Evolutionary conservation across 176 grass and related monocot species (phyloP).

Genomic region (Bromus sterilis): DNA sequence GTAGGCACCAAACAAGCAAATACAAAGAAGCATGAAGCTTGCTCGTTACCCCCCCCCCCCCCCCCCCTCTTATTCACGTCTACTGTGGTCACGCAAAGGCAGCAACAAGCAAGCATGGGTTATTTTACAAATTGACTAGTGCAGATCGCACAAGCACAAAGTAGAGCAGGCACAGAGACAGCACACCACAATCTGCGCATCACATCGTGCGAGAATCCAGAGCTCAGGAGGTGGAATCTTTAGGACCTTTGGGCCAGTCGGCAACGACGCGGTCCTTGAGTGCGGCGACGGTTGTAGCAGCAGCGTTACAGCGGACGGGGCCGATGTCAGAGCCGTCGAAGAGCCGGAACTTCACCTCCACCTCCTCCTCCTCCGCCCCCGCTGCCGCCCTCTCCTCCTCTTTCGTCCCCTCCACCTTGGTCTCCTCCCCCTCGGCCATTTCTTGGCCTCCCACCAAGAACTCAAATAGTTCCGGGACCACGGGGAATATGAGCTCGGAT

Average conservation of each 20-base stretch:
- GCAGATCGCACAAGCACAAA: slow-evolving; percentile 1
- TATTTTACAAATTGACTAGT: slow-evolving; percentile 16
- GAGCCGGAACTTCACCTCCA: slow-evolving; percentile 66
- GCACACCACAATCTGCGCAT: neutral
- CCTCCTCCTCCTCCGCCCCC: slow-evolving; percentile 34
- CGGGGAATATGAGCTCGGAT: neutral
- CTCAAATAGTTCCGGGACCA: neutral
- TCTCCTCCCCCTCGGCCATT: slow-evolving; percentile 42
- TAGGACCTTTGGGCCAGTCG: slow-evolving; percentile 65
- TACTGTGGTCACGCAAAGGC: neutral
- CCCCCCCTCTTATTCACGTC: neutral
- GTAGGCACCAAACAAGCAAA: slow-evolving; percentile 6
- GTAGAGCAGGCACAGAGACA: neutral
- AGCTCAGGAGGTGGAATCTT: neutral
- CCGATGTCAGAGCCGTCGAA: slow-evolving; percentile 74
- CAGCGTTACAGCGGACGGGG: slow-evolving; percentile 50
- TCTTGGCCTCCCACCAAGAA: slow-evolving; percentile 13
- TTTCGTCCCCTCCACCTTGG: neutral
- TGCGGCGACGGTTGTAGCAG: slow-evolving; percentile 51
- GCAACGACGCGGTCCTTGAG: slow-evolving; percentile 73
- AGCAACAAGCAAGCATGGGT: slow-evolving; percentile 6
- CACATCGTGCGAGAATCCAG: neutral
- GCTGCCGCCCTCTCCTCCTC: slow-evolving; percentile 11
- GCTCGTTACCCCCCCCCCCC: neutral
- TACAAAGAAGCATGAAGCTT: slow-evolving; percentile 8